A percentile compares a stretch with the other conserved stretches of the same genome.
These are phyloP conservation scores for Penicillium sp. DNA, from an alignment of 2,329 filamentous ascomycete species.

Conservation along the genomic window DNA sequence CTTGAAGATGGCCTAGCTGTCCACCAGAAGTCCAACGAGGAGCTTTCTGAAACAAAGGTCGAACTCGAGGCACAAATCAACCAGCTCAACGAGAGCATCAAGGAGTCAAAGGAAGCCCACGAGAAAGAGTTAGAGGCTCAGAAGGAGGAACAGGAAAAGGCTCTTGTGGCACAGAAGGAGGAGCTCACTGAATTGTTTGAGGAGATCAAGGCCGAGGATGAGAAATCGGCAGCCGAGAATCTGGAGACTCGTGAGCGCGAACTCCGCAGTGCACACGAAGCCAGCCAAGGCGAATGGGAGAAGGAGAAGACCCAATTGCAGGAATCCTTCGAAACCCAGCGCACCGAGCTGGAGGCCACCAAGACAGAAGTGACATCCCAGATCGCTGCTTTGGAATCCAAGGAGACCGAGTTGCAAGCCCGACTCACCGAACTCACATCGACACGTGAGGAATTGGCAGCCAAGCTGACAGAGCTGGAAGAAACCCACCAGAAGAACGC, in stretches of 20 bases:
- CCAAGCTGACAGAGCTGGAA: constrained; percentile 35
- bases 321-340: constrained; percentile 37
- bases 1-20: constrained; percentile 49
- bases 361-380: constrained; percentile 33
- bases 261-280: constrained; percentile 42
- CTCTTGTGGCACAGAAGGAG: constrained; percentile 45
- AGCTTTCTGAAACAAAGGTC: constrained; percentile 47
- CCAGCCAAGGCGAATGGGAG: constrained; percentile 38
- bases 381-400: constrained; percentile 36
- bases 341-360: constrained; percentile 37
- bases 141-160: constrained; percentile 35
- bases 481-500: constrained; percentile 30
- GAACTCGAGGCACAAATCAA: constrained; percentile 46
- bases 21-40: constrained; percentile 46
- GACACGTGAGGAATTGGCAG: constrained; percentile 28
- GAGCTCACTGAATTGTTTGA: constrained; percentile 51
- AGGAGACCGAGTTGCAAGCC: constrained; percentile 34
- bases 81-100: constrained; percentile 39
- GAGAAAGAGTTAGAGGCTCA: constrained; percentile 37
- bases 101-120: constrained; percentile 48
- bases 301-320: constrained; percentile 41
- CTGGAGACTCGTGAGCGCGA: constrained; percentile 44
- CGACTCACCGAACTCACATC: constrained; percentile 31
- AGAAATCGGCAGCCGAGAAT: constrained; percentile 39
- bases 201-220: constrained; percentile 46